Base-by-base conservation (phyloP, 345 rosid species). In the Linum tenue region DNA sequence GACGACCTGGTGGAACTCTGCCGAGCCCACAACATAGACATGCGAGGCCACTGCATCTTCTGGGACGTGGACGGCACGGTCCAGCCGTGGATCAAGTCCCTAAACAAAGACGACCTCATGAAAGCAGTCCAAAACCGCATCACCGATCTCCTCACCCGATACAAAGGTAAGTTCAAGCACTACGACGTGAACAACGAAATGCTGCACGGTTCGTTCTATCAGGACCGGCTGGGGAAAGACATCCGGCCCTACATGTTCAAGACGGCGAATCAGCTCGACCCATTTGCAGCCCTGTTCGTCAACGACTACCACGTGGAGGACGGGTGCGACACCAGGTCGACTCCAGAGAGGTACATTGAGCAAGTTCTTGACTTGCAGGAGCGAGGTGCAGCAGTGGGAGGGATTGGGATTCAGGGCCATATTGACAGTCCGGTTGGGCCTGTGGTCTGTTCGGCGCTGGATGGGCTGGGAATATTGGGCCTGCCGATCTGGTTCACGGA, bases 101-200 rank as follows among this genome's bases (percentile, higher is more conserved):
- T 88, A 59, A 80, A 82, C 66, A 80, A 69, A 58, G 63, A 58
- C 14, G 89, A 84, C 80, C 70, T 92, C 65, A 67, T 59, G 75
- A 69, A 42, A 37, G 95, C 96, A 0, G 85, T 92, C 66, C 85
- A 83, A 74, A 90, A 79, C 69, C 96, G 87, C 7, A 67, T 90
- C 11, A 84, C 80, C 0, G 81, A 85, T 63, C 97, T 92, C 68
- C 89, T 92, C 65, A 77, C 82, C 1, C 90, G 90, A 16, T 92
- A 88, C 84, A 86, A 85, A 55, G 95, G 92, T 6, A 88, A 74
- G 78, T 88, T 92, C 79, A 79, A 79, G 61, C 98, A 92, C 75
- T 92, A 90, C 59, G 98, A 92, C 57, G 98, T 92, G 67, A 92
- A 92, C 81, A 92, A 92, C 16, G 98, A 92, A 81, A 90, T 92